Evolutionary conservation across 257 asterid species (phyloP).

Genomic region (Penstemon barbatus): DNA sequence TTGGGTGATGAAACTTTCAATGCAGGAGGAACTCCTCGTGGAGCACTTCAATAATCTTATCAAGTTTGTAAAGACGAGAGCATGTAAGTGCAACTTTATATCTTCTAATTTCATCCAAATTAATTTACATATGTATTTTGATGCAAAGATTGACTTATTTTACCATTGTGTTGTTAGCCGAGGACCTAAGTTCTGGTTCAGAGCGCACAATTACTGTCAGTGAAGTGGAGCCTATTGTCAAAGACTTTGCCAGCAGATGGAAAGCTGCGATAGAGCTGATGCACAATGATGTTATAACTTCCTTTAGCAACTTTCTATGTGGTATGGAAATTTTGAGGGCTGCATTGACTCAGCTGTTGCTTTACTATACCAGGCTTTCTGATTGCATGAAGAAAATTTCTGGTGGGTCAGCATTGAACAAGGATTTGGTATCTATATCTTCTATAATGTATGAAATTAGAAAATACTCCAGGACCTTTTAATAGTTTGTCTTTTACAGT

Average conservation of each 20-base stretch:
- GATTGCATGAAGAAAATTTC: conserved; percentile 81
- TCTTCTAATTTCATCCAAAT: background rate
- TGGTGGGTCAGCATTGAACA: conserved; percentile 81
- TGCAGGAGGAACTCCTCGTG: conserved; percentile 85
- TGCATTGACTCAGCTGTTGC: conserved; percentile 88
- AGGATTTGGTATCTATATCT: conserved; percentile 93
- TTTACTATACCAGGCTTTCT: conserved; percentile 87
- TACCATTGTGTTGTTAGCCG: conserved; percentile 48
- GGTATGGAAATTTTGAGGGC: conserved; percentile 98
- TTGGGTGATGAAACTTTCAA: conserved; percentile 24
- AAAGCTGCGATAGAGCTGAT: conserved; percentile 92
- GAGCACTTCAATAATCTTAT: conserved; percentile 89
- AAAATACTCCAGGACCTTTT: conserved; percentile 86
- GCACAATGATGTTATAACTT: conserved; percentile 91
- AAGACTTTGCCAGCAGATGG: conserved; percentile 96
- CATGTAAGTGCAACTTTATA: conserved; percentile 50
- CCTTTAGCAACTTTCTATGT: conserved; percentile 88
- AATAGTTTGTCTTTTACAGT: background rate
- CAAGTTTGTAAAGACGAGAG: conserved; percentile 90
- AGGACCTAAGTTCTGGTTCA: conserved; percentile 68
- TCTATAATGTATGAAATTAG: conserved; percentile 92
- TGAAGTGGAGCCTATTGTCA: conserved; percentile 89
- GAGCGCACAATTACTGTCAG: conserved; percentile 58
- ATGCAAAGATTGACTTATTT: conserved; percentile 8
- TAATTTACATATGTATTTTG: background rate